Base-by-base conservation (phyloP, 495 filamentous ascomycete genomes). In the Aeminium ludgeri region DNA sequence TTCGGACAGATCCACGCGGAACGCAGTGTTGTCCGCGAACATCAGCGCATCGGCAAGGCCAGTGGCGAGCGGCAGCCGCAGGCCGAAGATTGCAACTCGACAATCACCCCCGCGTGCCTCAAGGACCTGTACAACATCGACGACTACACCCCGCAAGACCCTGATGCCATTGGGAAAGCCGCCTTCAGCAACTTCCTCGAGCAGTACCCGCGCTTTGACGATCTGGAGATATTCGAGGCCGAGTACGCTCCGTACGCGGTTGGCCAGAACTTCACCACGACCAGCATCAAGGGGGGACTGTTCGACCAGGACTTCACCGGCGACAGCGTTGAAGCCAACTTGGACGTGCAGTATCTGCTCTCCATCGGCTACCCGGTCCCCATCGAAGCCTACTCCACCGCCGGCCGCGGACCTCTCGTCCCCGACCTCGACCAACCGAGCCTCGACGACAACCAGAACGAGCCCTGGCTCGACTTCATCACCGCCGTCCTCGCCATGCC, bases 221-320 rank as follows among this genome's bases (percentile, higher is more conserved):
- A 58, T 40, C 49, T 60, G 10, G 43, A 53, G 12, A 15, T 40
- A 20, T 62, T 61, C 46, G 28, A 41, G 5, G 10, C 11, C 0
- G 30, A 54, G 36, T 61, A 51, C 28, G 51, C 51, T 2, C 73
- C 77, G 0, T 61, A 65, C 36, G 60, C 67, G 2, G 48, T 5
- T 59, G 52, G 52, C 16, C 67, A 66, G 36, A 79, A 75, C 46
- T 86, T 84, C 62, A 64, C 65, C 0, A 67, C 73, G 6, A 65
- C 69, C 12, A 63, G 63, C 15, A 62, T 82, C 39, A 74, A 78
- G 49, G 73, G 69, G 10, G 42, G 42, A 15, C 25, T 31, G 6
- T 12, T 28, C 23, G 27, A 20, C 1, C 34, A 45, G 36, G 32
- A 30, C 35, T 25, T 25, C 23, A 43, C 35, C 2, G 51, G 50